Evolutionary conservation across 371 early-diverging fungal genomes (phyloP), one percentile per base, ranked within the genome.

Genomic region (Mucor indicus): DNA sequence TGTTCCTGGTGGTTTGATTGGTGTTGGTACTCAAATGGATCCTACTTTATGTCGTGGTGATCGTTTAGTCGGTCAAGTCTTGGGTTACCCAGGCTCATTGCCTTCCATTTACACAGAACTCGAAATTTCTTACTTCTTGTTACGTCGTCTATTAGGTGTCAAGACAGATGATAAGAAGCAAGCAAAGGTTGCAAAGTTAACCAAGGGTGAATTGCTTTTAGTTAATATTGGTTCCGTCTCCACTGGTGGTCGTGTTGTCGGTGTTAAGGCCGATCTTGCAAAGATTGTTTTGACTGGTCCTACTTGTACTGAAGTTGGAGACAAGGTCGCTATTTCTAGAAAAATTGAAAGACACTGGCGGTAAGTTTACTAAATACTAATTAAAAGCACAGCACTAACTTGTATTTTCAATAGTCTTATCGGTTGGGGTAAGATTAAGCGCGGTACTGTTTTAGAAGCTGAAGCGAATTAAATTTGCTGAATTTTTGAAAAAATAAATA

Each of bases 331-430:
- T 7, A 78, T 99, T 47, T 93, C 94, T 52, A 84, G 99, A 70
- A 92, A 98, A 77, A 96, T 99, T 57, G 96, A 96, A 55, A 94
- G 94, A 77, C 98, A 99, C 75, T 99, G 99, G 99, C 93, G 96
- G 88, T 90, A 74, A 68, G 81, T 60, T 32, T 19, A n/a, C n/a
- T n/a, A n/a, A n/a, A n/a, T n/a, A n/a, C n/a, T n/a, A n/a, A n/a
- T n/a, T n/a, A n/a, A n/a, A n/a, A n/a, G n/a, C n/a, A n/a, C n/a
- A n/a, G n/a, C n/a, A n/a, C n/a, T n/a, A n/a, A n/a, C n/a, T n/a
- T n/a, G n/a, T n/a, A n/a, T n/a, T n/a, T n/a, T n/a, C n/a, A 39
- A 15, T 66, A 71, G 93, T 72, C 81, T 98, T 67, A 97, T 98
- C 69, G 99, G 99, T 59, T 96, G 96, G 95, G 99, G 97, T 54